Base-by-base conservation (phyloP, 2,329 filamentous ascomycete genomes). In the Chaetothyriales sp. region DNA sequence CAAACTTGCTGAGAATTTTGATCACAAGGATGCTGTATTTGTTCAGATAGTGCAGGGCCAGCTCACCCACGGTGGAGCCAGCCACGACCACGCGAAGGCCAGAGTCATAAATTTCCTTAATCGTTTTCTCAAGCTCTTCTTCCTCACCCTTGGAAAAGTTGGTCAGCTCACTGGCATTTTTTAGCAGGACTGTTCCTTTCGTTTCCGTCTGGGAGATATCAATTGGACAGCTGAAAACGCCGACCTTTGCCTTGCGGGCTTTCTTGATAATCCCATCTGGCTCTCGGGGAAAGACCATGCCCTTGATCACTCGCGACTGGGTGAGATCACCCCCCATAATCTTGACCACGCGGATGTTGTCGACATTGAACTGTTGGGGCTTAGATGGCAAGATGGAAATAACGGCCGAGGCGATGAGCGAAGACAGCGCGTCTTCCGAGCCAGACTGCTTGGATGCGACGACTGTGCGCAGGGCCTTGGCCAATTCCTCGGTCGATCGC, bases 101-200 rank as follows among this genome's bases (percentile, higher is more conserved):
- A 32, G 87, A 90, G 66, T 98, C 92, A 68, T 95, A 82, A 19
- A 98, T 79, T 70, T 95, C 89, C 76, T 96, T 96, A 73, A 98
- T 86, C 48, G 83, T 76, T 45, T 81, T 76, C 73, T 98, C 92
- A 47, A 98, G 80, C 67, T 95, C 90, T 50, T 75, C 72, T 73
- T 98, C 92, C 73, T 98, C 92, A 55, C 92, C 93, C 74, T 89
- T 95, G 62, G 87, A 95, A 71, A 96, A 98, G 66, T 96, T 84
- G 66, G 96, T 78, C 86, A 98, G 96, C 72, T 98, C 92, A 74
- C 96, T 85, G 53, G 90, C 90, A 66, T 95, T 98, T 72, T 98
- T 87, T 62, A 98, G 71, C 49, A 98, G 77, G 44, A 98, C 92
- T 9, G 92, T 98, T 47, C 93, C 93, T 77, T 98, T 98, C 63